Evolutionary conservation across 257 asterid genomes (phyloP), one percentile per base, ranked within the genome.

Genomic region (Lycium barbarum): DNA sequence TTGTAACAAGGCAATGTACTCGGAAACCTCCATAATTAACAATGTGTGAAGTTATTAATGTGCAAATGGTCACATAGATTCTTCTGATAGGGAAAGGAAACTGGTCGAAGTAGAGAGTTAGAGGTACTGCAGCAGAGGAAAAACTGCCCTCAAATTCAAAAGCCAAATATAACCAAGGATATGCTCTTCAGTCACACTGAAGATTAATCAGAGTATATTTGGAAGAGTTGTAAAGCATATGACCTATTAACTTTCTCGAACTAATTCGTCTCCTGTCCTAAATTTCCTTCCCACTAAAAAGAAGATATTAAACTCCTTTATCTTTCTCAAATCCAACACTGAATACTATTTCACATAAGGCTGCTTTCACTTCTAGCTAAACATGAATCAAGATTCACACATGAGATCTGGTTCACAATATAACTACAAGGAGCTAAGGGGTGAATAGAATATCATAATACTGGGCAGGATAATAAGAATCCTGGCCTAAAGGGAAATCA

Each of bases 131-230:
- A 73, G 80, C 35, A 73, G n/a, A 73, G 58, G 9, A 45, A 6
- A 65, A 65, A 65, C 38, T 11, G 7, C 6, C 11, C 80, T 45
- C 80, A 72, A 45, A 73, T 73, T n/a, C 80, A 73, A 73, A 73
- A 20, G 11, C 59, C 80, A 9, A n/a, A 45, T n/a, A 45, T 43
- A 45, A 73, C 53, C 20, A 73, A n/a, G 33, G n/a, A 65, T 65
- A 65, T 65, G 38, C 72, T 26, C 72, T 73, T 18, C 38, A 45
- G 17, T 73, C 80, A n/a, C 57, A 43, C 58, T 73, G 38, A 45
- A 73, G 80, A 45, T 45, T 43, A 73, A 54, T n/a, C 58, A 72
- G 58, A 45, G 80, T 45, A 43, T 11, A 15, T 5, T 17, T 10
- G 18, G 47, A 66, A 66, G 47, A 45, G 7, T 33, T 33, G 45